Evolutionary conservation across 2,329 filamentous ascomycete genomes (phyloP).

Genomic region (Monosporascus sp.): DNA sequence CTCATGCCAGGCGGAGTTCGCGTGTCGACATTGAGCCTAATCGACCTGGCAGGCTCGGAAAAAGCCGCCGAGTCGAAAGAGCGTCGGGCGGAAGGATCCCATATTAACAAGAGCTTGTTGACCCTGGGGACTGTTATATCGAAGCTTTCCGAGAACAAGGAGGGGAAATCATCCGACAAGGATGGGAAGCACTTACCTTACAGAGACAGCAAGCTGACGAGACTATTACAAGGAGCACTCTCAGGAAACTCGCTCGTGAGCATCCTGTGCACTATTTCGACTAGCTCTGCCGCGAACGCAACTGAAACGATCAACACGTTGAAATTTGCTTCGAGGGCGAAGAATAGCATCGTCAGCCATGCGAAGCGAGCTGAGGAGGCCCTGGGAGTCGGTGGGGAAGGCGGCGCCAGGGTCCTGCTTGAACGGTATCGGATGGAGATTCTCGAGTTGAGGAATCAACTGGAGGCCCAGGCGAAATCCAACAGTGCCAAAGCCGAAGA

Average conservation of each 20-base stretch:
- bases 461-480: conserved; percentile 75
- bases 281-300: conserved; percentile 66
- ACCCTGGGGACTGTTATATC: conserved; percentile 95
- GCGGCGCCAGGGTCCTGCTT: conserved; percentile 78
- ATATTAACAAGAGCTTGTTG: conserved; percentile 97
- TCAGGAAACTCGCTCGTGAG: conserved; percentile 93
- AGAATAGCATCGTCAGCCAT: conserved; percentile 97
- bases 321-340: conserved; percentile 93
- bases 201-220: conserved; percentile 93
- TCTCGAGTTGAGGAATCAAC: conserved; percentile 69
- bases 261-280: conserved; percentile 94
- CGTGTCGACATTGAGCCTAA: conserved; percentile 90
- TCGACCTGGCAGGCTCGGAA: conserved; percentile 94
- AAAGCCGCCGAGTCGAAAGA: conserved; percentile 95
- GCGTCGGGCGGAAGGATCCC: conserved; percentile 85
- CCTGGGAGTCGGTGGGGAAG: conserved; percentile 72
- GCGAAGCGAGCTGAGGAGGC: conserved; percentile 94
- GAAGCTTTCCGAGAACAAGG: conserved; percentile 80
- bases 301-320: conserved; percentile 91
- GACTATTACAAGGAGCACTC: conserved; percentile 84
- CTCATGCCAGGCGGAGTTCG: conserved; percentile 83
- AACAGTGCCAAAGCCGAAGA: conserved; percentile 59
- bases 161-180: conserved; percentile 67
- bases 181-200: conserved; percentile 93
- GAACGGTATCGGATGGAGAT: conserved; percentile 96